phyloP scores from a whole-genome alignment of 208 protist genomes.

The Herpetomonas tarakana region DNA sequence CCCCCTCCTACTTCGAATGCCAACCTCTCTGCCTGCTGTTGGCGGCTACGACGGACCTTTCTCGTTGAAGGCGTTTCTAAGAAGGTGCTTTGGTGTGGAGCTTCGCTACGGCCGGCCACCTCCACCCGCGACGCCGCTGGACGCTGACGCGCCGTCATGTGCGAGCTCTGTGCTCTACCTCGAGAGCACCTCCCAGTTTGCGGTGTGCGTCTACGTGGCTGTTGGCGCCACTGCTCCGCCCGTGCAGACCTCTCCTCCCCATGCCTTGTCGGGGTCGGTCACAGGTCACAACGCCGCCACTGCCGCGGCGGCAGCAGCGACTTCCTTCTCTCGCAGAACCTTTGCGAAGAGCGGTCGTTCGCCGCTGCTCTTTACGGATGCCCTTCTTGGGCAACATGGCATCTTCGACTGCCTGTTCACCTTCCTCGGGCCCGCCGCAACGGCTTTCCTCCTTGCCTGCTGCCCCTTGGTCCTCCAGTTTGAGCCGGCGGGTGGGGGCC shows the following conservation, averaged over 20 bases:
- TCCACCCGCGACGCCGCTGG: background rate
- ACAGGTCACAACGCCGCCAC: too few species aligned
- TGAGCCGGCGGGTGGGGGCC: constrained; percentile 37
- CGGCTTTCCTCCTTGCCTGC: constrained; percentile 37
- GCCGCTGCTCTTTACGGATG: too few species aligned
- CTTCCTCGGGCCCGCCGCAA: constrained; percentile 27
- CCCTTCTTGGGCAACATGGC: too few species aligned
- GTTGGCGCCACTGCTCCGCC: background rate
- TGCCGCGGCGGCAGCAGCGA: too few species aligned
- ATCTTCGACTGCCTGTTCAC: constrained; percentile 37
- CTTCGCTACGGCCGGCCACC: constrained; percentile 15
- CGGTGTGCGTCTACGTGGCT: background rate
- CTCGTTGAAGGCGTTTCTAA: constrained; percentile 48
- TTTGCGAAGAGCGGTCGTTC: too few species aligned
- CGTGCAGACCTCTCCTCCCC: too few species aligned
- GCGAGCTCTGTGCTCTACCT: background rate
- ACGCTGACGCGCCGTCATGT: too few species aligned
- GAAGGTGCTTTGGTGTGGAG: constrained; percentile 30
- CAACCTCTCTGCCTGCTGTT: constrained; percentile 20
- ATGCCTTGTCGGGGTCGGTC: too few species aligned
- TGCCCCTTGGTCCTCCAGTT: constrained; percentile 61
- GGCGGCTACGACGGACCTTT: constrained; percentile 46
- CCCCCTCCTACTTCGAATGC: background rate
- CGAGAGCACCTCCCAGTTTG: background rate
- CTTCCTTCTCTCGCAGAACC: too few species aligned